Evolutionary conservation across 495 filamentous ascomycete species (phyloP).

Genomic region (Aspergillus diversus): DNA sequence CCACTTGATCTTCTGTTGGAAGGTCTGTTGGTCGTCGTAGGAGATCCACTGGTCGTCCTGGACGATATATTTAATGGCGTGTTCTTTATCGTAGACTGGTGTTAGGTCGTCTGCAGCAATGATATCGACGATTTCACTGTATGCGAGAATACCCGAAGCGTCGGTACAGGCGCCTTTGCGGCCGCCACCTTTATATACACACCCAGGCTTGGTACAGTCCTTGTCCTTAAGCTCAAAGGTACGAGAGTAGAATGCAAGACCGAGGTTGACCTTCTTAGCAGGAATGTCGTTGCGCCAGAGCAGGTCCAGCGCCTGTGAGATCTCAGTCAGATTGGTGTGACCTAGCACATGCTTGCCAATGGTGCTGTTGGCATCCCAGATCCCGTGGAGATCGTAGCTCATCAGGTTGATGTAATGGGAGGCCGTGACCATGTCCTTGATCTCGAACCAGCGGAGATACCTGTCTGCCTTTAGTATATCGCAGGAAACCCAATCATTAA

Average conservation of each 20-base stretch:
- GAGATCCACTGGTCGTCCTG: constrained; percentile 47
- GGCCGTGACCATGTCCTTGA: constrained; percentile 34
- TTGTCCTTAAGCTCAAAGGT: constrained; percentile 28
- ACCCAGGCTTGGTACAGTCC: constrained; percentile 32
- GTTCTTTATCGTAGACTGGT: constrained; percentile 25
- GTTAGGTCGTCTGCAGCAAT: constrained; percentile 26
- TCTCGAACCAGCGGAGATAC: constrained; percentile 45
- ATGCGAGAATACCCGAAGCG: constrained; percentile 28
- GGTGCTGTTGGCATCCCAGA: constrained; percentile 27
- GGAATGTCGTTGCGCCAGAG: constrained; percentile 46
- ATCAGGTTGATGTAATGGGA: constrained; percentile 59
- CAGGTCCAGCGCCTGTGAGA: constrained; percentile 32
- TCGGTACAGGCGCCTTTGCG: constrained; percentile 32
- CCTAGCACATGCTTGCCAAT: constrained; percentile 13
- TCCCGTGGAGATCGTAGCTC: constrained; percentile 47
- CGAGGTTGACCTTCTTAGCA: constrained; percentile 48
- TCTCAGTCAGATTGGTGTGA: constrained; percentile 64
- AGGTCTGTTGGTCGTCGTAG: constrained; percentile 46
- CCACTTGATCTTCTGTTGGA: constrained; percentile 43
- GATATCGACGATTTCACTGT: constrained; percentile 33
- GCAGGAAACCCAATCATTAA: too few species aligned
- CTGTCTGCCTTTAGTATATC: too few species aligned
- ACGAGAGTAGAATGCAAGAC: constrained; percentile 54
- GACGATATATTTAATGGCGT: constrained; percentile 33
- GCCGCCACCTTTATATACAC: constrained; percentile 24